These are phyloP conservation scores for Saksenaea oblongispora DNA, from an alignment of 371 early-diverging fungal genomes.

Conservation along the genomic window DNA sequence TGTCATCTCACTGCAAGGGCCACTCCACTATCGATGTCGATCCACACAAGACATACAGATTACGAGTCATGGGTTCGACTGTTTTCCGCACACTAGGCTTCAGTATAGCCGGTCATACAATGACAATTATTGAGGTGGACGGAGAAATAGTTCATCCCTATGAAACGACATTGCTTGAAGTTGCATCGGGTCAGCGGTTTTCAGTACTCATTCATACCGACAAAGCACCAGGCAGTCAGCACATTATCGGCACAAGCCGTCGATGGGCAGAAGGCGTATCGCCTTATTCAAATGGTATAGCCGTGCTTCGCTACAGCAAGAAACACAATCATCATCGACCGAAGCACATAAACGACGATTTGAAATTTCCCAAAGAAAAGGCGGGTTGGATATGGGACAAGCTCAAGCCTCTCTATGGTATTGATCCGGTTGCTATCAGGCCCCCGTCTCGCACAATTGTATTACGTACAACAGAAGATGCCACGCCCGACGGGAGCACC, in stretches of 20 bases:
- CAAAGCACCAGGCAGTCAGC: conserved; percentile 12
- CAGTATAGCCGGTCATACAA: conserved; percentile 29
- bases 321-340: neutral
- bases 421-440: conserved; percentile 18
- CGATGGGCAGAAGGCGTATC: conserved; percentile 25
- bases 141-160: conserved; percentile 38
- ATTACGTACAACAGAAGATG: conserved; percentile 15
- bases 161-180: conserved; percentile 24
- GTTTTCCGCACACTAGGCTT: conserved; percentile 34
- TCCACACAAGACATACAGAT: conserved; percentile 33
- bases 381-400: conserved; percentile 23
- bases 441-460: conserved; percentile 23
- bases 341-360: neutral
- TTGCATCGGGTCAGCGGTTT: conserved; percentile 44
- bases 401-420: conserved; percentile 23
- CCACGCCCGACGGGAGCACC: conserved; percentile 15
- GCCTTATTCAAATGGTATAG: conserved; percentile 22
- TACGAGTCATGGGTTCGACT: conserved; percentile 40
- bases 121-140: conserved; percentile 48
- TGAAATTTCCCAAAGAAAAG: neutral
- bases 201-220: conserved; percentile 33
- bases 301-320: conserved; percentile 19
- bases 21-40: conserved; percentile 26
- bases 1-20: conserved; percentile 21
- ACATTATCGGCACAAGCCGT: conserved; percentile 17